phyloP scores from a whole-genome alignment of 306 rosid genomes.

The Dryas alaskensis region DNA sequence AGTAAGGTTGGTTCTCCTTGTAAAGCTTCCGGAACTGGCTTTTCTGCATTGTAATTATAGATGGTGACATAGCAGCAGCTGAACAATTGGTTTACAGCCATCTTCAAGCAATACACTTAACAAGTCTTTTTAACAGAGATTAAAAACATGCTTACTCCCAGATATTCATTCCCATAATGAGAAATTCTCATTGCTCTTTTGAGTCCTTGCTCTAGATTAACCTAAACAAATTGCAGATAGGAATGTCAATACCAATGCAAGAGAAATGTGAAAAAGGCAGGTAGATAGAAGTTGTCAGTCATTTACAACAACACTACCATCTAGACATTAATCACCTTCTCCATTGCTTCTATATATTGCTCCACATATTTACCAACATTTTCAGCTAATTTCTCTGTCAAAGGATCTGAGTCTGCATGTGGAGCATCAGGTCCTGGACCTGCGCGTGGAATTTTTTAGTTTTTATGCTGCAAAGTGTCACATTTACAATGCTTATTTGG shows the following conservation, averaged over 20 bases:
- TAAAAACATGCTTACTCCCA: constrained; percentile 57
- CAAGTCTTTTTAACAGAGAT: neutral
- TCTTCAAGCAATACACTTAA: neutral
- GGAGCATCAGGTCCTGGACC: constrained; percentile 83
- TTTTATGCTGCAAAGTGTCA: neutral
- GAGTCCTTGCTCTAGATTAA: constrained; percentile 89
- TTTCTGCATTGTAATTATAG: constrained; percentile 39
- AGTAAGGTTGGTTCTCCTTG: constrained; percentile 68
- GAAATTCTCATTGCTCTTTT: constrained; percentile 86
- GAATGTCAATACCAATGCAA: neutral
- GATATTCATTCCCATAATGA: constrained; percentile 77
- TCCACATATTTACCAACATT: constrained; percentile 64
- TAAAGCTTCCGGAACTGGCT: constrained; percentile 85
- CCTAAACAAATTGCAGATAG: constrained; percentile 40
- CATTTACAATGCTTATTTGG: constrained; percentile 1
- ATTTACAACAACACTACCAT: neutral
- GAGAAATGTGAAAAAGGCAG: constrained; percentile 6
- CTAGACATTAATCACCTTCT: constrained; percentile 54
- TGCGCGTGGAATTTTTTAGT: constrained; percentile 22
- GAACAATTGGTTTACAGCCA: neutral
- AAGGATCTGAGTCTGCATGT: constrained; percentile 47
- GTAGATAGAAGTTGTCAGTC: neutral
- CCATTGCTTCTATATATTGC: constrained; percentile 87
- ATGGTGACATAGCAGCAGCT: constrained; percentile 1
- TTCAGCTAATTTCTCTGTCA: constrained; percentile 55